These are phyloP conservation scores for Aspergillus melleus DNA, from an alignment of 2,329 filamentous ascomycete species.

Conservation along the genomic window DNA sequence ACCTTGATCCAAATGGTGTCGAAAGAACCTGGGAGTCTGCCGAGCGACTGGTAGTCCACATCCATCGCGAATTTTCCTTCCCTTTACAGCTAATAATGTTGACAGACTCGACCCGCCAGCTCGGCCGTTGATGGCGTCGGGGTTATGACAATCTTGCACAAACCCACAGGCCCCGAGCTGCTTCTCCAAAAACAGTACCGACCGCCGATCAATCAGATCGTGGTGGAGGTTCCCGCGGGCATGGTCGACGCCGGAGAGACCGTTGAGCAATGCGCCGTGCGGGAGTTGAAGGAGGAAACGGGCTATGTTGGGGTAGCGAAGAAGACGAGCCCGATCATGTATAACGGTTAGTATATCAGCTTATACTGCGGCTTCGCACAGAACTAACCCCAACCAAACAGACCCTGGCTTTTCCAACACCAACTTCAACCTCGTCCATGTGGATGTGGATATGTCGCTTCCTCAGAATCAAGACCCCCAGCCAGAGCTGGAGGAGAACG, in stretches of 20 bases:
- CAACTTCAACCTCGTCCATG: constrained; percentile 61
- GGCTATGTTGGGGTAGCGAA: constrained; percentile 58
- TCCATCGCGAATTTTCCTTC: neutral
- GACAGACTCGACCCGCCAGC: constrained; percentile 50
- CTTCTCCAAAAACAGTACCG: constrained; percentile 62
- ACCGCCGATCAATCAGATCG: constrained; percentile 58
- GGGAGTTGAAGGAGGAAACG: constrained; percentile 63
- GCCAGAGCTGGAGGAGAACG: constrained; percentile 72
- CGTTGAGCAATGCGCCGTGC: constrained; percentile 55
- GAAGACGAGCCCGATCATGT: constrained; percentile 44
- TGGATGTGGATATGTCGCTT: constrained; percentile 67
- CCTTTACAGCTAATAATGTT: neutral
- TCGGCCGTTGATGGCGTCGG: constrained; percentile 58
- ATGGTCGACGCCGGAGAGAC: constrained; percentile 60
- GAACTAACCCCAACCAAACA: neutral
- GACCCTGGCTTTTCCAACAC: constrained; percentile 53
- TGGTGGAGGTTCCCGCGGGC: constrained; percentile 62
- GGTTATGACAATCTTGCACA: constrained; percentile 59
- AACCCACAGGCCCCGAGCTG: constrained; percentile 50
- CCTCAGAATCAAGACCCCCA: constrained; percentile 69
- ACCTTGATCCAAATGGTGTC: constrained; percentile 44
- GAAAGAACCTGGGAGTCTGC: constrained; percentile 47
- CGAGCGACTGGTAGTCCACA: constrained; percentile 39
- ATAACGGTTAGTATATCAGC: constrained; percentile 39
- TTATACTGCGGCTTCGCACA: neutral